Evolutionary conservation across 495 filamentous ascomycete species (phyloP), one percentile per base, ranked within the genome.

Genomic region (Geopyxis carbonaria): DNA sequence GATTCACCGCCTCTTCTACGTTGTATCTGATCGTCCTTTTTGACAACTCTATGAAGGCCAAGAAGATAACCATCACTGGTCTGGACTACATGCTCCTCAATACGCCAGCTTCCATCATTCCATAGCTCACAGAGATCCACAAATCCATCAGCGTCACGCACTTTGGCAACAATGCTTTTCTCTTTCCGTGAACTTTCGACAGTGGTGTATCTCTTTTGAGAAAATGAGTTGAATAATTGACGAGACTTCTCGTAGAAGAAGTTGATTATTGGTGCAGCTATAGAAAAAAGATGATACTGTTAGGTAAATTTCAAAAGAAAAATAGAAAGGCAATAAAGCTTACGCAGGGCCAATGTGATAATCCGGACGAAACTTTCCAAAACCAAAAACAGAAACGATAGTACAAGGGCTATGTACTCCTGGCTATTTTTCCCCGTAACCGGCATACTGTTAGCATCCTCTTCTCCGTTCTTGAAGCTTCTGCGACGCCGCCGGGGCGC

Each of bases 1-100:
- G 22, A 22, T 2, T 72, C 60, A 2, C 82, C 80, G 28, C 70
- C 40, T 2, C 37, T 31, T 15, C 30, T 34, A 28, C 46, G n/a
- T 24, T 21, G 13, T 13, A 13, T 13, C 43, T 93, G 84, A 53
- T 87, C 80, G 1, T 80, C 83, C 35, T 70, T 67, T 67, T 79
- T 89, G 6, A 79, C 76, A 22, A 97, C 58, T 11, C 89, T 72
- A 60, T 97, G 89, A 42, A 97, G 57, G 8, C 86, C 86, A 5
- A 97, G 73, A 15, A 97, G 66, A 58, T 93, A 97, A 3, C 89
- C 89, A 65, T 97, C 89, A 31, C 69, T 67, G 1, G 89, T 97
- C 61, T 93, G 87, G 16, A 93, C 77, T 21, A 97, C 74, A 58
- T 97, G 89, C 58, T 97, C 89, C 55, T 97, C 89, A 8, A 87